phyloP scores from a whole-genome alignment of 208 protist species.

The Phytomonas serpens region DNA sequence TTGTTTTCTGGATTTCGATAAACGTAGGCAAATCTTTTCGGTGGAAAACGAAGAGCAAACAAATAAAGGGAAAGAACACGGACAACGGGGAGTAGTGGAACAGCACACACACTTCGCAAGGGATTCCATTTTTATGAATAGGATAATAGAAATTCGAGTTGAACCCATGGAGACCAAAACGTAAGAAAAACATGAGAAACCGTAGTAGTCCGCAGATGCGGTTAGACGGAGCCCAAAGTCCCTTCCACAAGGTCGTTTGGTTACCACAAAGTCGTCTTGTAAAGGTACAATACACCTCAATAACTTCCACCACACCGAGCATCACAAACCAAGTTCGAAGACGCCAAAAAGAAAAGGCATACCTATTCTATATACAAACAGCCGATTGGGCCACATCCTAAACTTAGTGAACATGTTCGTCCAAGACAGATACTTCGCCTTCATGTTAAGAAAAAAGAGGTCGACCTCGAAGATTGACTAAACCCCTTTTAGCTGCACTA shows the following conservation, averaged over 20 bases:
- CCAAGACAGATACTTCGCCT: background rate
- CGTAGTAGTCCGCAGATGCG: background rate
- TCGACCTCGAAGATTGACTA: background rate
- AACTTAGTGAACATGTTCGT: background rate
- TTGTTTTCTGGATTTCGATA: slow-evolving; percentile 8
- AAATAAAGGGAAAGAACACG: background rate
- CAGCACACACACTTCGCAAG: background rate
- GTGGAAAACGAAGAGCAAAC: background rate
- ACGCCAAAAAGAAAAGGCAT: background rate
- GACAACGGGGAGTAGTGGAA: background rate
- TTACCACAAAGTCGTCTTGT: background rate
- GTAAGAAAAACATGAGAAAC: background rate
- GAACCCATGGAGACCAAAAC: background rate
- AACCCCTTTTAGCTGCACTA: background rate
- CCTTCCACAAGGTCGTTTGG: background rate
- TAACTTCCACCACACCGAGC: background rate
- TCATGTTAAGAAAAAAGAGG: background rate
- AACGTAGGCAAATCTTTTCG: slow-evolving; percentile 12
- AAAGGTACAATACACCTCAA: background rate
- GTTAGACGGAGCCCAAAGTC: background rate
- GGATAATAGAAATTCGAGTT: slow-evolving; percentile 7
- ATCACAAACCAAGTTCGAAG: background rate
- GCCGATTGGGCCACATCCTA: background rate
- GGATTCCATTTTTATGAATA: background rate
- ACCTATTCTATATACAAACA: background rate